phyloP scores from a whole-genome alignment of 768 basidiomycete genomes.

The Collybiopsis confluens region DNA sequence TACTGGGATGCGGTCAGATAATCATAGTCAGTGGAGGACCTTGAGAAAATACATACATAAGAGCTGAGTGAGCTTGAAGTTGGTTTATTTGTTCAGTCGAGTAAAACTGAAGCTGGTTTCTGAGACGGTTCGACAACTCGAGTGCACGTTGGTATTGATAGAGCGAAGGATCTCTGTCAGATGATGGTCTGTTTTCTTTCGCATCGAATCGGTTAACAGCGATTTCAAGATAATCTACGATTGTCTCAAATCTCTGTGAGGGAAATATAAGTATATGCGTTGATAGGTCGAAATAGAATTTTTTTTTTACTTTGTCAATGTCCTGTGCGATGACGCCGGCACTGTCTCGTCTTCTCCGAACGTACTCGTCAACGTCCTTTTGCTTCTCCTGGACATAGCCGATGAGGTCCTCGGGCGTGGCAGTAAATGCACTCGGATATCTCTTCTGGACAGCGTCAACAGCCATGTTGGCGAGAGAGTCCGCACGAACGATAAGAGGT shows the following conservation, averaged over 20 bases:
- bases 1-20: conserved; percentile 30
- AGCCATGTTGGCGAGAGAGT: conserved; percentile 69
- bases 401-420: conserved; percentile 67
- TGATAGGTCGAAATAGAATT: conserved; percentile 69
- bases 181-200: conserved; percentile 42
- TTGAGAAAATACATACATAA: conserved; percentile 46
- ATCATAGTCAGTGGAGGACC: neutral
- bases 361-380: conserved; percentile 48
- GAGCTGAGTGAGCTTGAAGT: conserved; percentile 57
- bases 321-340: conserved; percentile 63
- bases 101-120: conserved; percentile 58
- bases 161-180: conserved; percentile 45
- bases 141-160: conserved; percentile 78
- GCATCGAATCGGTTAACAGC: conserved; percentile 43
- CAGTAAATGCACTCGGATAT: conserved; percentile 74
- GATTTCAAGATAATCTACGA: conserved; percentile 67
- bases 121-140: conserved; percentile 59
- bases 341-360: conserved; percentile 23
- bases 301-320: conserved; percentile 59
- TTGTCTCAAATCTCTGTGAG: conserved; percentile 62
- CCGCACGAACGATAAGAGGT: conserved; percentile 59
- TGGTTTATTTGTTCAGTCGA: conserved; percentile 71
- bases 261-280: conserved; percentile 16
- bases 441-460: conserved; percentile 69
- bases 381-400: conserved; percentile 53